These are phyloP conservation scores for Calonectria pteridis DNA, from an alignment of 2,329 filamentous ascomycete species.

Conservation along the genomic window DNA sequence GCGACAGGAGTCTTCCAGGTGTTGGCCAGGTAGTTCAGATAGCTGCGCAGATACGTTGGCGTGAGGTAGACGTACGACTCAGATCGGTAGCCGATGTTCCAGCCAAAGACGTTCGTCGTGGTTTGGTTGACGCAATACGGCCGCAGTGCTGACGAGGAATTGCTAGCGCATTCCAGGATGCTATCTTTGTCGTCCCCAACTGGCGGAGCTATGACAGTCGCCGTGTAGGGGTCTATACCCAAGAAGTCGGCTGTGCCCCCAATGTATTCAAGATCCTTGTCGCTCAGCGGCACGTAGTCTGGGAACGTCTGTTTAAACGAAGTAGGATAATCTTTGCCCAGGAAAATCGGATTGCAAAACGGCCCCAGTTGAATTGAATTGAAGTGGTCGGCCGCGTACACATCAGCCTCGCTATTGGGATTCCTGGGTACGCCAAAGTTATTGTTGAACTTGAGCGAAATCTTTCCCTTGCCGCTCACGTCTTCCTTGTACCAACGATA, in stretches of 20 bases:
- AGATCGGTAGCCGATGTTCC: conserved; percentile 70
- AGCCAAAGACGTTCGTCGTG: conserved; percentile 61
- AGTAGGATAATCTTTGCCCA: conserved; percentile 63
- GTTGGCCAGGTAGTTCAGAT: conserved; percentile 70
- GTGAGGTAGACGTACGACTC: conserved; percentile 70
- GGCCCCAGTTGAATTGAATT: conserved; percentile 62
- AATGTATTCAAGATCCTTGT: conserved; percentile 62
- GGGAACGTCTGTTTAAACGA: conserved; percentile 59
- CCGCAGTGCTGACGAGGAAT: conserved; percentile 58
- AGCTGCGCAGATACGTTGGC: conserved; percentile 67
- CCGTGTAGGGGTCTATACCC: conserved; percentile 70
- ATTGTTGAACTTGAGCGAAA: conserved; percentile 62
- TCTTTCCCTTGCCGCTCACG: conserved; percentile 62
- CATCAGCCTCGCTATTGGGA: conserved; percentile 53
- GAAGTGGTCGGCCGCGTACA: conserved; percentile 60
- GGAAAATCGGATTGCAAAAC: conserved; percentile 66
- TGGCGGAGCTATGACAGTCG: conserved; percentile 64
- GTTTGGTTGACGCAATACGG: conserved; percentile 67
- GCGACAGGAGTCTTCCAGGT: conserved; percentile 64
- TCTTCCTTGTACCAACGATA: conserved; percentile 68
- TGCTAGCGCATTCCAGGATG: conserved; percentile 60
- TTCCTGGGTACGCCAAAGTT: conserved; percentile 65
- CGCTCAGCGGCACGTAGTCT: conserved; percentile 60
- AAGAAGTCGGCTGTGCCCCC: conserved; percentile 67
- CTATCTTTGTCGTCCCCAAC: conserved; percentile 50